Base-by-base conservation (phyloP, 2,329 filamentous ascomycete genomes). In the Chaetomium olivaceum region DNA sequence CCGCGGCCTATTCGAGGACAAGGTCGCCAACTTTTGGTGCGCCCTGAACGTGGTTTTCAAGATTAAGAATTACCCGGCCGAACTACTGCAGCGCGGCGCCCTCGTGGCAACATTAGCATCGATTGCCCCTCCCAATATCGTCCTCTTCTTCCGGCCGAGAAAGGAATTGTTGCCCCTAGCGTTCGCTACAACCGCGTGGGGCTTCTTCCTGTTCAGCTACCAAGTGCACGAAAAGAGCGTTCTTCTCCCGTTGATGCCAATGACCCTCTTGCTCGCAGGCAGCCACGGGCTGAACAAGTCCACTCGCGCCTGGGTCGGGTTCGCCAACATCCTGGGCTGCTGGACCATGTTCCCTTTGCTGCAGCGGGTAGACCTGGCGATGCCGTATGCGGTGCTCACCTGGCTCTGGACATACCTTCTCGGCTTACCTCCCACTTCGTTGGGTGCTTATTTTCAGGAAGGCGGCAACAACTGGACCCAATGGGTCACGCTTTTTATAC, bases 161-260 rank as follows among this genome's bases (percentile, higher is more conserved):
- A 93, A 90, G 72, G 86, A 89, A 51, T 82, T 95, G 4, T 79
- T 98, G 16, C 93, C 93, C 0, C 84, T 91, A 43, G 91, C 91
- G 0, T 87, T 98, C 65, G 90, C 93, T 1, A 85, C 91, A 1
- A 93, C 91, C 0, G 91, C 93, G 1, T 99, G 95, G 95, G 94
- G 91, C 0, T 99, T 99, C 82, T 99, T 98, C 77, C 82, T 99
- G 19, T 98, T 96, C 80, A 96, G 92, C 73, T 99, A 96, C 76
- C 95, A 99, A 76, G 96, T 99, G 0, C 95, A 99, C 74, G 95
- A 99, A 80, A 99, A 99, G 84, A 97, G 93, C 70, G 92, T 97
- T 0, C 82, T 99, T 5, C 85, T 99, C 2, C 96, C 95, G 0
- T 82, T 99, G 56, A 86, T 98, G 76, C 95, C 95, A 0, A 97